Percentiles rank a stretch among this genome's conserved stretches.
These are phyloP conservation scores for Suillus sp. DNA, from an alignment of 768 basidiomycete genomes.

Conservation along the genomic window DNA sequence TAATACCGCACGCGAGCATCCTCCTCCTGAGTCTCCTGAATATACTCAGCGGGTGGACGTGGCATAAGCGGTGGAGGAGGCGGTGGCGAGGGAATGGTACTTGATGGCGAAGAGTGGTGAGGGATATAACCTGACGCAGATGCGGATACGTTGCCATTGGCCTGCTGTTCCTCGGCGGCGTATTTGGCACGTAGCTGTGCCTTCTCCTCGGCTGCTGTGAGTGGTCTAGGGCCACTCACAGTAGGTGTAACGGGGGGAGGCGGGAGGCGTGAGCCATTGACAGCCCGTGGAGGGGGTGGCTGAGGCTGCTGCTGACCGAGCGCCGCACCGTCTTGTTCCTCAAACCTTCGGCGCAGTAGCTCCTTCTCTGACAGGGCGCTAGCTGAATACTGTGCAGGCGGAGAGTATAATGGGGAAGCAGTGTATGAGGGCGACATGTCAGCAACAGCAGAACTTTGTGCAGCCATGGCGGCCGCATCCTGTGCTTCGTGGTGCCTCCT, in stretches of 20 bases:
- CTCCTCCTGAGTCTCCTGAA: constrained; percentile 78
- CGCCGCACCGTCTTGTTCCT: constrained; percentile 52
- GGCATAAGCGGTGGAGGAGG: constrained; percentile 75
- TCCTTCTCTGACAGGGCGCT: constrained; percentile 55
- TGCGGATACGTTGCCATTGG: constrained; percentile 21
- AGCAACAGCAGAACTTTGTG: constrained; percentile 24
- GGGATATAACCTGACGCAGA: constrained; percentile 24
- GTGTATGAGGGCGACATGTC: constrained; percentile 15
- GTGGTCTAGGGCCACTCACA: constrained; percentile 29
- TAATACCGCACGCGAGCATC: constrained; percentile 55
- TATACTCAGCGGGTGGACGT: constrained; percentile 77
- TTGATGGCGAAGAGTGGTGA: constrained; percentile 13
- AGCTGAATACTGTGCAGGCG: constrained; percentile 26
- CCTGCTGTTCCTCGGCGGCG: constrained; percentile 51
- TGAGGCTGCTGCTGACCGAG: constrained; percentile 26
- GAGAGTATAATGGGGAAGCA: constrained; percentile 22
- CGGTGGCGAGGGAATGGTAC: constrained; percentile 24
- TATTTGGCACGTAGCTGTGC: constrained; percentile 65
- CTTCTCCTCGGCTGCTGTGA: constrained; percentile 83
- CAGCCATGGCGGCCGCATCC: constrained; percentile 55
- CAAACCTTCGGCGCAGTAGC: constrained; percentile 53
- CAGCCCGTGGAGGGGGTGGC: constrained; percentile 28
- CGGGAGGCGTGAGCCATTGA: constrained; percentile 32
- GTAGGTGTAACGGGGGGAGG: constrained; percentile 34
- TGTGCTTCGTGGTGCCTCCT: constrained; percentile 65